Conservation (phyloP, 1,139 yeast genomes). For the Arxiozyma bovina region DNA sequence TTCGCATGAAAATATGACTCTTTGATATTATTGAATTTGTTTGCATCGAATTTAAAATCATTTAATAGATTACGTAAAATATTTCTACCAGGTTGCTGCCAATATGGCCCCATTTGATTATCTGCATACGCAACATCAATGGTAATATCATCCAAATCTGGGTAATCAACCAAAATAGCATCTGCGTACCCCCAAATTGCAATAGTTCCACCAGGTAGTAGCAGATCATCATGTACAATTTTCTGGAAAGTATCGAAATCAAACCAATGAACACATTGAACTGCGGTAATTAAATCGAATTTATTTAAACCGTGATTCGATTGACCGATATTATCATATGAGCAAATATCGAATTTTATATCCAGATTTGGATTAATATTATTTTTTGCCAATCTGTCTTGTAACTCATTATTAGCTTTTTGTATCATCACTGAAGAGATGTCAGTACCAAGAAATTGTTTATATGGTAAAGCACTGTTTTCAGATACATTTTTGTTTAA, state of each 20-base stretch:
- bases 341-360: conserved; percentile 23
- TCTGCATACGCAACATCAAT: conserved; percentile 33
- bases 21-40: conserved; percentile 35
- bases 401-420: conserved; percentile 32
- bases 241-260: conserved; percentile 44
- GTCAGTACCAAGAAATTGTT: conserved; percentile 57
- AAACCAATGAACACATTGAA: conserved; percentile 79
- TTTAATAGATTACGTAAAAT: conserved; percentile 40
- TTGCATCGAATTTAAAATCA: conserved; percentile 38
- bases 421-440: conserved; percentile 56
- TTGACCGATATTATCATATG: conserved; percentile 27
- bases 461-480: conserved; percentile 22
- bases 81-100: conserved; percentile 68
- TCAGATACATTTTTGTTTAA: conserved; percentile 13
- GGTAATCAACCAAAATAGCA: conserved; percentile 42
- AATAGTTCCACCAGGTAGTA: conserved; percentile 54
- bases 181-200: conserved; percentile 79
- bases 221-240: conserved; percentile 39
- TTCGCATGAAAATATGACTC: conserved; percentile 36
- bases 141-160: conserved; percentile 34
- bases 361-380: background rate
- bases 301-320: conserved; percentile 10
- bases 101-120: conserved; percentile 54
- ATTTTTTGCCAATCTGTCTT: background rate
- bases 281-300: conserved; percentile 58